Conservation (phyloP, 2,329 filamentous ascomycete species). For the Sordariomycetes sp. region DNA sequence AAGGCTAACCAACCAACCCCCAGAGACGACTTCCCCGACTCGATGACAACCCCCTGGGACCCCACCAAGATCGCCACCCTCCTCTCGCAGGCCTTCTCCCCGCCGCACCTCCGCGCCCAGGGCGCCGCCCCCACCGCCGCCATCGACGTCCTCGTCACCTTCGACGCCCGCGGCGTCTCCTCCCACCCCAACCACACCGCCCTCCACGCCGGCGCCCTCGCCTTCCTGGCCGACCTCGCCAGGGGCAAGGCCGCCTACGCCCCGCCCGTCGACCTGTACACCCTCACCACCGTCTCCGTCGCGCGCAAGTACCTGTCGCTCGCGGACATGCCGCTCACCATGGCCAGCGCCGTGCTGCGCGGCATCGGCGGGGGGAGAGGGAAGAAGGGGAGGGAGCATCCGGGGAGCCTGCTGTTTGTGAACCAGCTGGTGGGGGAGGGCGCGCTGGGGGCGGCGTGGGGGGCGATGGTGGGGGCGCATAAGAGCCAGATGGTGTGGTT, state of each 20-base stretch:
- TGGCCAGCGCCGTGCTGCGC: constrained; percentile 27
- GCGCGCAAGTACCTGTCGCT: constrained; percentile 73
- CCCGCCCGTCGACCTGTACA: constrained; percentile 76
- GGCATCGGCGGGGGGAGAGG: constrained; percentile 7
- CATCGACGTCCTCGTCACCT: constrained; percentile 82
- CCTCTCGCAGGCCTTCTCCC: constrained; percentile 64
- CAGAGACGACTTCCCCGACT: constrained; percentile 71
- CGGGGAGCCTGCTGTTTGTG: constrained; percentile 56
- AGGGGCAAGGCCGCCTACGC: constrained; percentile 52
- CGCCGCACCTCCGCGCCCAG: constrained; percentile 35
- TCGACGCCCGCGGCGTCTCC: constrained; percentile 74
- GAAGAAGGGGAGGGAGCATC: constrained; percentile 22
- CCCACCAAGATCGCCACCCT: constrained; percentile 57
- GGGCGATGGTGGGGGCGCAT: constrained; percentile 84
- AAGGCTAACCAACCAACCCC: not conserved
- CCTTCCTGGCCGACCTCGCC: constrained; percentile 60
- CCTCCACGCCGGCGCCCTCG: constrained; percentile 68
- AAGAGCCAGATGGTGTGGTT: constrained; percentile 98
- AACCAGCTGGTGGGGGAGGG: constrained; percentile 54
- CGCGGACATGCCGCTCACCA: constrained; percentile 63
- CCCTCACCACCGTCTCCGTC: constrained; percentile 62
- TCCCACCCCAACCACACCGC: constrained; percentile 90
- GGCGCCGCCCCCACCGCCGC: constrained; percentile 30
- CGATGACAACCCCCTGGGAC: constrained; percentile 75
- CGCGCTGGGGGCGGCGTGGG: constrained; percentile 51